These are phyloP conservation scores for Penicillium verhagenii DNA, from an alignment of 495 filamentous ascomycete genomes.

Conservation along the genomic window DNA sequence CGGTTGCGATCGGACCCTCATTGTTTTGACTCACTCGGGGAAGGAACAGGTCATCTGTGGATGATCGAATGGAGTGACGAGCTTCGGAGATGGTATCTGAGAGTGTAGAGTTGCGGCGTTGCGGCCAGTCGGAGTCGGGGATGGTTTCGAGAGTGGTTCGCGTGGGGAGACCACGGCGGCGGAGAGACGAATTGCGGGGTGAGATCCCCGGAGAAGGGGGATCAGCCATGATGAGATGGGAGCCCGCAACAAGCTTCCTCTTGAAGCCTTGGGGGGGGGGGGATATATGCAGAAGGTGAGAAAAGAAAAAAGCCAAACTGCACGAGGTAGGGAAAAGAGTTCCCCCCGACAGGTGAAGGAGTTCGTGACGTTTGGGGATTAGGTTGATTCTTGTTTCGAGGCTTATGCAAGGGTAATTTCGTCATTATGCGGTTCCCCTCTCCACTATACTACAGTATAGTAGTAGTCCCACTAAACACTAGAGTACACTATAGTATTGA, in stretches of 20 bases:
- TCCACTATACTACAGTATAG: neutral
- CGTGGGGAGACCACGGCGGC: constrained; percentile 37
- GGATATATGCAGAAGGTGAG: too few species aligned
- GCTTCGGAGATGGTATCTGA: constrained; percentile 71
- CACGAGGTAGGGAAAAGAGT: neutral
- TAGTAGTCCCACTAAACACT: too few species aligned
- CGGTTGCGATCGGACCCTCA: constrained; percentile 29
- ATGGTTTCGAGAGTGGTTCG: constrained; percentile 32
- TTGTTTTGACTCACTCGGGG: constrained; percentile 45
- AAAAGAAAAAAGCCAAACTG: neutral
- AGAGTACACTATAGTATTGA: too few species aligned
- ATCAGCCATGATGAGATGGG: constrained; percentile 18
- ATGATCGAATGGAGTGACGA: constrained; percentile 62
- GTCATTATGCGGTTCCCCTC: neutral
- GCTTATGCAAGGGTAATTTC: neutral
- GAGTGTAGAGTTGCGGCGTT: constrained; percentile 71
- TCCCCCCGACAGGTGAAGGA: constrained; percentile 5
- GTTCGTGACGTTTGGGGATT: constrained; percentile 7
- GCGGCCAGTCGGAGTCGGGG: constrained; percentile 27
- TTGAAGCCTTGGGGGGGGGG: neutral
- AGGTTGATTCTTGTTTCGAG: neutral
- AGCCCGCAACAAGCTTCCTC: neutral
- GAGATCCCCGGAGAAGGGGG: constrained; percentile 9
- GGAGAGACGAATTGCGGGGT: constrained; percentile 24
- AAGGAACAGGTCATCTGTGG: constrained; percentile 71